Evolutionary conservation across 176 grass and related monocot species (phyloP).

Genomic region (Zea luxurians): DNA sequence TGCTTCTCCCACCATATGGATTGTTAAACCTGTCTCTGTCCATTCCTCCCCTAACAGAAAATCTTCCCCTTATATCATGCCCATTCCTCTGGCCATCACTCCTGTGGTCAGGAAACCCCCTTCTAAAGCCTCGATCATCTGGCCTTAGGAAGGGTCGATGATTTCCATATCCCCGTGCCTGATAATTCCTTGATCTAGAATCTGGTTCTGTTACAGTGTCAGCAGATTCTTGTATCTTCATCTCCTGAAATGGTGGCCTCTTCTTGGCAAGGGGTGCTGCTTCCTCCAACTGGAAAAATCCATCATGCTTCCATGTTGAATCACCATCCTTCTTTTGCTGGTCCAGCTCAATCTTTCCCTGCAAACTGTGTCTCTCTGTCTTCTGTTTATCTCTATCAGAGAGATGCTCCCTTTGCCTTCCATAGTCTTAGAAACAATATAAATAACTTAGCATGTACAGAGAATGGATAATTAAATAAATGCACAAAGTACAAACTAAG

Average conservation of each 20-base stretch:
- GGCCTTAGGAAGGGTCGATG: constrained; percentile 26
- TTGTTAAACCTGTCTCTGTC: constrained; percentile 55
- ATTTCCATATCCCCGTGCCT: constrained; percentile 35
- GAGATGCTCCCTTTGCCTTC: constrained; percentile 52
- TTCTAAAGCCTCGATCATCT: constrained; percentile 53
- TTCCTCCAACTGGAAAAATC: constrained; percentile 61
- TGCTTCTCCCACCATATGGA: constrained; percentile 40
- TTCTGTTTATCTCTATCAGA: constrained; percentile 43
- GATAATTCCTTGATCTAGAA: constrained; percentile 33
- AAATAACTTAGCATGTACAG: constrained; percentile 26
- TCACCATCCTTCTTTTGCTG: constrained; percentile 41
- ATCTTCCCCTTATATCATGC: constrained; percentile 57
- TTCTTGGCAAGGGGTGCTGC: constrained; percentile 44
- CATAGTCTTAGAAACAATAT: constrained; percentile 51
- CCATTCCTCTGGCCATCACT: constrained; percentile 47
- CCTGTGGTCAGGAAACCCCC: constrained; percentile 57
- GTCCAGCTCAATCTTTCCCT: constrained; percentile 37
- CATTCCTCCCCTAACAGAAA: constrained; percentile 57
- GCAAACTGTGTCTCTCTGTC: constrained; percentile 33
- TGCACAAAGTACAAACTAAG: constrained; percentile 4
- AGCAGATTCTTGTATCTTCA: constrained; percentile 47
- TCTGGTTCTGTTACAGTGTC: constrained; percentile 27
- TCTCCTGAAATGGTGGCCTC: constrained; percentile 60
- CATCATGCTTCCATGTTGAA: constrained; percentile 66
- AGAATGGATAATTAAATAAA: constrained; percentile 27